Evolutionary conservation across 345 rosid species (phyloP), one percentile per base, ranked within the genome.

Genomic region (Salix caprea): DNA sequence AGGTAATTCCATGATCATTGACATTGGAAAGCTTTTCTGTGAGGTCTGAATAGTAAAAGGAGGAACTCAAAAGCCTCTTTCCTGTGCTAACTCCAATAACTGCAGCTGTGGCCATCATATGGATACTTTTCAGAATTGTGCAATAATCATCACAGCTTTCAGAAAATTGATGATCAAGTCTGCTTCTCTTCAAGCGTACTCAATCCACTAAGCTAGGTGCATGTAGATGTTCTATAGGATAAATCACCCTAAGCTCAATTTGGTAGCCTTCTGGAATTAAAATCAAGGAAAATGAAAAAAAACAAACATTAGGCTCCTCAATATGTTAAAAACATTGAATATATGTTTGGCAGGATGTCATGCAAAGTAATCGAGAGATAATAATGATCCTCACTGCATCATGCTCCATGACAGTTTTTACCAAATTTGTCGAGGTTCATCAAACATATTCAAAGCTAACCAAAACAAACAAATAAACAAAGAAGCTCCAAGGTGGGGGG

Each of bases 31-130:
- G 79, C 83, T 88, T 90, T n/a, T 88, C 94, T 0, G 88, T 77
- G 56, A 82, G 77, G 71, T 88, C 92, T 61, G 92, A 89, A 71
- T 81, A 83, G 70, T 79, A 89, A 74, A 86, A 88, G 36, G 97
- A 89, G 52, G 96, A 91, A 74, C 88, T 87, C 86, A 91, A 83
- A 67, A 89, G 85, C 80, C 97, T 89, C 82, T 95, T 90, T 50
- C 96, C 97, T 14, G 93, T 60, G 46, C 85, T 88, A 70, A 95
- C 89, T 73, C 99, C 99, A 60, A 92, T 81, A 50, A 92, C 91
- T 76, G 97, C 94, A 78, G 97, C 83, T 21, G 91, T 88, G 74
- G 94, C 89, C 98, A 93, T 94, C 91, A 83, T 82, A 75, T 10
- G 52, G 80, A 81, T 83, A 76, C 77, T 56, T 74, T 79, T 78